Evolutionary conservation across 2,329 filamentous ascomycete species (phyloP), one percentile per base, ranked within the genome.

Genomic region (Scorias spongiosa): DNA sequence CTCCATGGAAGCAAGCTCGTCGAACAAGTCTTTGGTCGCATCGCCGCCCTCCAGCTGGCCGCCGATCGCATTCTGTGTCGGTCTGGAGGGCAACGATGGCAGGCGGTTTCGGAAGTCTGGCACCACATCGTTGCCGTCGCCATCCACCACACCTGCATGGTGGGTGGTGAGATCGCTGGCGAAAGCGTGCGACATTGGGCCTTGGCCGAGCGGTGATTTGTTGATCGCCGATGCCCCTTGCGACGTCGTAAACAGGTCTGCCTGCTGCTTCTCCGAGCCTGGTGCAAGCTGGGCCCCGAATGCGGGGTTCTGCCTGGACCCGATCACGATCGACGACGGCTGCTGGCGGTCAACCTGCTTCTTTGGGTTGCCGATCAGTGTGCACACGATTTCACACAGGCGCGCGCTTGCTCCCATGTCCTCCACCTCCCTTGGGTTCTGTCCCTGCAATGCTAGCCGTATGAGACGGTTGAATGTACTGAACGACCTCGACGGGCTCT

Each of bases 1-100:
- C 51, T 77, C 74, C 29, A 76, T 60, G 8, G 72, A 71, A 2
- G 72, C 72, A 32, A 78, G 57, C 49, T 77, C 73, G 42, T 76
- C 74, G 47, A 76, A 76, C 42, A 75, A 65, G 12, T 68, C 70
- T 3, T 41, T 42, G 29, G 49, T 50, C 7, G 42, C 29, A 34
- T 36, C 43, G 5, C 42, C 29, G 10, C 20, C 8, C 42, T 40
- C 28, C 38, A 39, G 34, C 39, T 40, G 11, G 41, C 14, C 15
- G 32, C 32, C 15, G 12, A 36, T 36, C 12, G 9, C 32, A 9
- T 12, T 12, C 15, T 12, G 11, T 3, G 32, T 12, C 32, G 12
- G 12, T 12, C 12, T 12, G 4, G 32, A 36, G 4, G 32, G 32
- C 20, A 26, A 26, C 20, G 20, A 26, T 7, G 20, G 20, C 20